Evolutionary conservation across 2,329 filamentous ascomycete species (phyloP).

Genomic region (Colletotrichum coccodes): DNA sequence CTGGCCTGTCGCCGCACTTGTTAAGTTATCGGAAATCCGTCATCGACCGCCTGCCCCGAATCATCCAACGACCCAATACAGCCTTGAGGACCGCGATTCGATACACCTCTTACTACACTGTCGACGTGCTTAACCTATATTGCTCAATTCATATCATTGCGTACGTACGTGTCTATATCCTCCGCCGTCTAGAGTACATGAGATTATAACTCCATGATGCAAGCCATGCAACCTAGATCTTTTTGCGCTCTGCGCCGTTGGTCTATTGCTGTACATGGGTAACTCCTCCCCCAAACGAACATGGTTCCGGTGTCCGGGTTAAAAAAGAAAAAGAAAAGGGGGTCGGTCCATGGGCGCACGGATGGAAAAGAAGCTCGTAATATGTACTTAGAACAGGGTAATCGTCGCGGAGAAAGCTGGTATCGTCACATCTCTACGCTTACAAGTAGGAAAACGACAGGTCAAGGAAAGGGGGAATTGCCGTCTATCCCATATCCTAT

Average conservation of each 20-base stretch:
- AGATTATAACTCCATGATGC: constrained; percentile 52
- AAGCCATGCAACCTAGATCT: constrained; percentile 43
- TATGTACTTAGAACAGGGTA: constrained; percentile 31
- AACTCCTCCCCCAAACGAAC: constrained; percentile 1
- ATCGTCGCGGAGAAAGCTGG: constrained; percentile 22
- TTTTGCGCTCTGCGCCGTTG: constrained; percentile 48
- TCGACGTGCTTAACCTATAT: neutral
- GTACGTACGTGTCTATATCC: constrained; percentile 52
- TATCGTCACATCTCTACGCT: constrained; percentile 29
- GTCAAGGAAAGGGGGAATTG: neutral
- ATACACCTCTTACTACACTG: no score
- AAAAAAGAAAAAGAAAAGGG: neutral
- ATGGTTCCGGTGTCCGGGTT: constrained; percentile 11
- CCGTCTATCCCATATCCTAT: constrained; percentile 13
- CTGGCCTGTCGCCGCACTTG: no score
- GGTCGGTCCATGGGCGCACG: neutral
- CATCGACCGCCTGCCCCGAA: no score
- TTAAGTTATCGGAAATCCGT: no score
- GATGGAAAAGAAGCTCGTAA: constrained; percentile 24
- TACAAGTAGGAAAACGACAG: constrained; percentile 11
- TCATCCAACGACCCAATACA: no score
- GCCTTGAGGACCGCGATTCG: no score
- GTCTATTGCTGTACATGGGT: constrained; percentile 48
- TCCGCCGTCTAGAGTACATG: constrained; percentile 55
- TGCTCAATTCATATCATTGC: constrained; percentile 38